A percentile compares a stretch with the other conserved stretches of the same genome.
Evolutionary conservation across 495 filamentous ascomycete genomes (phyloP).

Genomic region (Neurospora sp.): DNA sequence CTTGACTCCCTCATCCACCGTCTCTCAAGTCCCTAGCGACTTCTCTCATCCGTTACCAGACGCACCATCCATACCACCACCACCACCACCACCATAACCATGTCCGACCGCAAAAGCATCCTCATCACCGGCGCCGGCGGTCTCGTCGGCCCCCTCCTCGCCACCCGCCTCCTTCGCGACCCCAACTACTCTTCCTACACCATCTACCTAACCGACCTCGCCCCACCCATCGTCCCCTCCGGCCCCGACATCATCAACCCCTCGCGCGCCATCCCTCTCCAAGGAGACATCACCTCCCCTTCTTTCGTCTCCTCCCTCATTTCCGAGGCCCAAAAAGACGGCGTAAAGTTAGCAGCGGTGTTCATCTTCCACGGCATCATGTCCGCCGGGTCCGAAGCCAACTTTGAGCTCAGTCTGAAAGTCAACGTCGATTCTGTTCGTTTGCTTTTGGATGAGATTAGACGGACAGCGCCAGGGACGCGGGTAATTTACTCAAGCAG

Average conservation of each 20-base stretch:
- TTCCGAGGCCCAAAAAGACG: conserved; percentile 6
- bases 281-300: conserved; percentile 53
- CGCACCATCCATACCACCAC: background rate
- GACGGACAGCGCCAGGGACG: conserved; percentile 22
- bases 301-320: conserved; percentile 40
- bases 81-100: conserved; percentile 12
- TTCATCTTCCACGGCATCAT: conserved; percentile 84
- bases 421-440: conserved; percentile 42
- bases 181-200: conserved; percentile 30
- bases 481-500: conserved; percentile 48
- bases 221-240: conserved; percentile 44
- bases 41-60: background rate
- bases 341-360: conserved; percentile 46
- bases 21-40: background rate
- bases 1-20: background rate
- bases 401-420: conserved; percentile 57
- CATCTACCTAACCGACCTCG: conserved; percentile 56
- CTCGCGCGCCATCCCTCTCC: conserved; percentile 42
- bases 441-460: too few relatives aligned
- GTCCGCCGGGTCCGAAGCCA: conserved; percentile 64
- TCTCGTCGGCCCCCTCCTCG: conserved; percentile 60
- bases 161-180: conserved; percentile 49
- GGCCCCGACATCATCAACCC: conserved; percentile 28
- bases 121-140: conserved; percentile 66
- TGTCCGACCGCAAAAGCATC: conserved; percentile 21